Evolutionary conservation across 1,139 yeast genomes (phyloP), one percentile per base, ranked within the genome.

Genomic region (Sugiyamaella grinbergsii): DNA sequence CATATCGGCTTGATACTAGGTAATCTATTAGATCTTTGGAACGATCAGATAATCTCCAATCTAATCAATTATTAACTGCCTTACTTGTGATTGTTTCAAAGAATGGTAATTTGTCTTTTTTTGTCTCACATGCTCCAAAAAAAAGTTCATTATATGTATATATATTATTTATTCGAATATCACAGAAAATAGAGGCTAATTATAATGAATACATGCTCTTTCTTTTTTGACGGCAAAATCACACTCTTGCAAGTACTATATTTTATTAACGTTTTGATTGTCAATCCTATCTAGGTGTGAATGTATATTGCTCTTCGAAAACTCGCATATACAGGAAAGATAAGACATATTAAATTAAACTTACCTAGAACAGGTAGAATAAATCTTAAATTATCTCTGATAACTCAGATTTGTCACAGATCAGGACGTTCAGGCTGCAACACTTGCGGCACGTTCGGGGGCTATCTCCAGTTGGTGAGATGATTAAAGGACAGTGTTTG

Each of bases 1-100:
- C 43, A 40, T 40, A 24, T 18, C 43, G 34, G 34, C 43, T 28
- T 38, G 15, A 16, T 33, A 18, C 23, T 22, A 33, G 22, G 23
- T 16, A 33, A 40, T 40, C 33, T 40, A 15, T 38, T 23, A 19
- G 43, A 40, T 40, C 43, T 20, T 8, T 40, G 34, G 13, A 4
- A n/a, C 22, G 34, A 28, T 40, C 43, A 16, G 34, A 28, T 40
- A 40, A 40, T 40, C 34, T 40, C 31, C 41, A 26, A 40, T 40
- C 34, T 40, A 28, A 40, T 28, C 31, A 10, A n/a, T n/a, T n/a
- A n/a, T 19, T 15, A 15, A 32, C 37, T 19, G 6, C 18, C 37
- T 15, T 32, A 7, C 33, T 15, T 32, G n/a, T n/a, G n/a, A n/a
- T n/a, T 32, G 37, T 32, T 32, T 32, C 37, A 13, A 15, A 15